These are phyloP conservation scores for Ceratobasidium theobromae DNA, from an alignment of 1,284 basidiomycete genomes.

Conservation along the genomic window DNA sequence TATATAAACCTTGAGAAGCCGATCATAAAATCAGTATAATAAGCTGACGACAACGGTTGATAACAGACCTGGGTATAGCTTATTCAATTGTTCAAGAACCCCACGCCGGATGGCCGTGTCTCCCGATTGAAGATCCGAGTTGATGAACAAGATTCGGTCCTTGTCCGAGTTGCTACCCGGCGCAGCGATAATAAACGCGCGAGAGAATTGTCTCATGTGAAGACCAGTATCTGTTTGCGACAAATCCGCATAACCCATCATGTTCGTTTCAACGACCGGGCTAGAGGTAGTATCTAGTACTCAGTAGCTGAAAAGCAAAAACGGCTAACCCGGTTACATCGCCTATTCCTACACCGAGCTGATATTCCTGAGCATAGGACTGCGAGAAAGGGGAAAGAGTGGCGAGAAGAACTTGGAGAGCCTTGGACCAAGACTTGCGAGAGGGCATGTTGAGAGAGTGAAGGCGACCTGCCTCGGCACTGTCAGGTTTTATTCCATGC, in stretches of 20 bases:
- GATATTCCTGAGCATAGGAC: conserved; percentile 14
- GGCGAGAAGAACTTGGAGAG: neutral
- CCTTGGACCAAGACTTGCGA: neutral
- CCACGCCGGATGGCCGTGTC: conserved; percentile 74
- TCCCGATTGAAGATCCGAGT: conserved; percentile 63
- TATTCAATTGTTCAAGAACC: conserved; percentile 60
- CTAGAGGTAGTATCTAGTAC: conserved; percentile 40
- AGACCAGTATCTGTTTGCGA: conserved; percentile 73
- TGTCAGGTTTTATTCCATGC: neutral
- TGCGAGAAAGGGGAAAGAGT: neutral
- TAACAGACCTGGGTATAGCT: conserved; percentile 62
- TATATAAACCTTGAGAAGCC: conserved; percentile 56
- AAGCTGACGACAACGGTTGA: conserved; percentile 44
- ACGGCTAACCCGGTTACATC: conserved; percentile 16
- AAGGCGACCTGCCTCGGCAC: neutral
- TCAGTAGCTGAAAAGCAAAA: neutral
- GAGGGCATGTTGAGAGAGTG: conserved; percentile 6
- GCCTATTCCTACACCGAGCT: conserved; percentile 21
- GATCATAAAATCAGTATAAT: conserved; percentile 51
- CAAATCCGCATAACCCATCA: conserved; percentile 76
- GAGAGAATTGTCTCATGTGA: conserved; percentile 65
- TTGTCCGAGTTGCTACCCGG: conserved; percentile 51
- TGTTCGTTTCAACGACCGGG: conserved; percentile 58
- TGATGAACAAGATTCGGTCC: conserved; percentile 68
- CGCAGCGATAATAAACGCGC: conserved; percentile 73